phyloP scores from a whole-genome alignment of 2,329 filamentous ascomycete species.

The Ceratocystis cubensis region DNA sequence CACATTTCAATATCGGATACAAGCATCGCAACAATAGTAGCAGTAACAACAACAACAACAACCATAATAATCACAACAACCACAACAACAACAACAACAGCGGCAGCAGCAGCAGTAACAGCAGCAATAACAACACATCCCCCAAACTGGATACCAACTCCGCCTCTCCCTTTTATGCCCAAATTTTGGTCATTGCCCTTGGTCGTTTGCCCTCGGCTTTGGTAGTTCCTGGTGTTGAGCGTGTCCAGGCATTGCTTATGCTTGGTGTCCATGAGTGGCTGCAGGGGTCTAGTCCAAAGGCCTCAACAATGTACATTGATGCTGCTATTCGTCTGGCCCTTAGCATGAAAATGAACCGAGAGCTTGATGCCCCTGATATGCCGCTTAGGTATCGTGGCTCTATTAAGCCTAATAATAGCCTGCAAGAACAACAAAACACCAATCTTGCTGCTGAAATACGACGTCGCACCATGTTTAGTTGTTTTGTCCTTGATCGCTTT shows the following conservation, averaged over 20 bases:
- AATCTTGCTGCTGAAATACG: conserved; percentile 48
- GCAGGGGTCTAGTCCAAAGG: conserved; percentile 45
- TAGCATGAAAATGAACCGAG: conserved; percentile 34
- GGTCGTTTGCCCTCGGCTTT: conserved; percentile 37
- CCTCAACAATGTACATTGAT: conserved; percentile 43
- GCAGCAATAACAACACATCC: background rate
- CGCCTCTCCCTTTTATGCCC: conserved; percentile 53
- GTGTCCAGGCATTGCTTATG: conserved; percentile 57
- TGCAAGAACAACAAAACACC: background rate
- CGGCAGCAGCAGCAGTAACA: background rate
- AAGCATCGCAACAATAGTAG: background rate
- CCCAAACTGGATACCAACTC: conserved; percentile 37
- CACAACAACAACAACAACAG: background rate
- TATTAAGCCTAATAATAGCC: conserved; percentile 15
- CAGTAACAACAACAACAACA: too few species aligned
- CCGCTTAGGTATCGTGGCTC: background rate
- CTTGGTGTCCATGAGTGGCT: conserved; percentile 61
- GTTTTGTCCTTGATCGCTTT: conserved; percentile 59
- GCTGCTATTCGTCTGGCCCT: conserved; percentile 53
- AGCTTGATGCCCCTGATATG: conserved; percentile 11
- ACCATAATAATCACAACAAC: too few species aligned
- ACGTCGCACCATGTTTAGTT: conserved; percentile 62
- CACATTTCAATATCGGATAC: conserved; percentile 26
- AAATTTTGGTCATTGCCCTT: conserved; percentile 41
- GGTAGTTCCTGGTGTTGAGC: conserved; percentile 44